phyloP scores from a whole-genome alignment of 352 stramenopile species.

The Pythium monospermum region DNA sequence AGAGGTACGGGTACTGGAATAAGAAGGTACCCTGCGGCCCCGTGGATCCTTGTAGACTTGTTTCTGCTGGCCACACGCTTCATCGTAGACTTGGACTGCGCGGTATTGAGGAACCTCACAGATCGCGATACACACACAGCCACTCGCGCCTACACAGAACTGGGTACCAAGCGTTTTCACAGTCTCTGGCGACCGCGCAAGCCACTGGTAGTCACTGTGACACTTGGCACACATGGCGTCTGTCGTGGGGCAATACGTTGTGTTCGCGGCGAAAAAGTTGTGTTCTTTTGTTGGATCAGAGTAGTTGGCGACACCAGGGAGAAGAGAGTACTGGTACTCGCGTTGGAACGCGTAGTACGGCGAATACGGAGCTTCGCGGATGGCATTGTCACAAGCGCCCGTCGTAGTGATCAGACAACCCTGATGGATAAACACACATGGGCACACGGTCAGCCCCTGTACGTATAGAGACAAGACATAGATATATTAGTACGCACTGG shows the following conservation, averaged over 20 bases:
- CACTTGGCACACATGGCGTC: not conserved
- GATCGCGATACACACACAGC: slow-evolving; percentile 2
- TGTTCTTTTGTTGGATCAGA: too few species aligned
- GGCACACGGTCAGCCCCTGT: not conserved
- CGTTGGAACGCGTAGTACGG: not conserved
- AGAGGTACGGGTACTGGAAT: too few species aligned
- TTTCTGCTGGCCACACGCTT: not conserved
- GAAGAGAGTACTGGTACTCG: too few species aligned
- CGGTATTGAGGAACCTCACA: slow-evolving; percentile 4
- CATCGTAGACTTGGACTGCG: not conserved
- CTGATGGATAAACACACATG: not conserved
- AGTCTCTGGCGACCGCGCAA: too few species aligned
- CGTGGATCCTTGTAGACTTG: not conserved
- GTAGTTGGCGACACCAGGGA: too few species aligned
- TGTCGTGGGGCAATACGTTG: not conserved
- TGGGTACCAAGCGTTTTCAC: too few species aligned
- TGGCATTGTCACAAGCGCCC: too few species aligned
- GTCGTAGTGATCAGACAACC: slow-evolving; percentile 6
- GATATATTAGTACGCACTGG: not conserved
- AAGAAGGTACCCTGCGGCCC: too few species aligned
- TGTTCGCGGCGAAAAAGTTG: not conserved
- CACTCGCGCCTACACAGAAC: slow-evolving; percentile 2
- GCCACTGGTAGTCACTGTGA: not conserved
- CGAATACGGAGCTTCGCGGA: too few species aligned
- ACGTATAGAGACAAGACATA: not conserved